Percentiles rank a stretch among this genome's conserved stretches.
phyloP scores from a whole-genome alignment of 2,329 filamentous ascomycete species.

The Elsinoe perseae region DNA sequence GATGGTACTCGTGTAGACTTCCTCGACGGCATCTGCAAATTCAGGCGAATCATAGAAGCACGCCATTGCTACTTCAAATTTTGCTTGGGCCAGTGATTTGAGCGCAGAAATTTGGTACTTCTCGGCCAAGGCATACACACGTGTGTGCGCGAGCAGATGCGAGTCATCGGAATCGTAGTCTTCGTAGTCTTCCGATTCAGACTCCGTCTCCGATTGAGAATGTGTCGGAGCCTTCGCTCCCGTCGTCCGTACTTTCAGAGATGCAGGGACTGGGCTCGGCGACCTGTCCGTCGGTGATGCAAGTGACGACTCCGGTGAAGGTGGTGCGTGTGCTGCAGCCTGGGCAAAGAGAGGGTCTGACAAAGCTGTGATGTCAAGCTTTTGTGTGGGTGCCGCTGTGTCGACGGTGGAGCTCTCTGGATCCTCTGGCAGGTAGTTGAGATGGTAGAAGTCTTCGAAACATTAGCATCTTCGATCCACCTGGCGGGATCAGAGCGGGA shows the following conservation, averaged over 20 bases:
- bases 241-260: constrained; percentile 8
- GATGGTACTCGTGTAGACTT: constrained; percentile 43
- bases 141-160: constrained; percentile 40
- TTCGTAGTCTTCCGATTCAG: constrained; percentile 28
- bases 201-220: constrained; percentile 30
- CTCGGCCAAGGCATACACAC: constrained; percentile 44
- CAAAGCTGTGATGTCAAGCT: constrained; percentile 29
- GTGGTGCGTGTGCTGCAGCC: constrained; percentile 26
- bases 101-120: constrained; percentile 44
- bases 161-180: constrained; percentile 33
- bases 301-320: constrained; percentile 12
- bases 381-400: constrained; percentile 19
- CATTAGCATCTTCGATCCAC: constrained; percentile 3
- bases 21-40: constrained; percentile 41
- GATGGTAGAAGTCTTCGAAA: constrained; percentile 32
- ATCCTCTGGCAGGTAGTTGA: constrained; percentile 30
- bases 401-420: constrained; percentile 21
- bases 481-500: neutral
- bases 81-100: constrained; percentile 39
- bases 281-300: constrained; percentile 4
- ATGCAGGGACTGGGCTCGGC: constrained; percentile 12
- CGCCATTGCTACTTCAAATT: constrained; percentile 40
- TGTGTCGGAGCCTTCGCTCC: constrained; percentile 22
- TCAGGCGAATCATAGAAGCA: constrained; percentile 39
- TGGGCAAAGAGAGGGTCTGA: constrained; percentile 32